Percentiles rank a stretch among this genome's conserved stretches.
Conservation (phyloP, 176 grass and related monocot species). For the Phragmites australis region DNA sequence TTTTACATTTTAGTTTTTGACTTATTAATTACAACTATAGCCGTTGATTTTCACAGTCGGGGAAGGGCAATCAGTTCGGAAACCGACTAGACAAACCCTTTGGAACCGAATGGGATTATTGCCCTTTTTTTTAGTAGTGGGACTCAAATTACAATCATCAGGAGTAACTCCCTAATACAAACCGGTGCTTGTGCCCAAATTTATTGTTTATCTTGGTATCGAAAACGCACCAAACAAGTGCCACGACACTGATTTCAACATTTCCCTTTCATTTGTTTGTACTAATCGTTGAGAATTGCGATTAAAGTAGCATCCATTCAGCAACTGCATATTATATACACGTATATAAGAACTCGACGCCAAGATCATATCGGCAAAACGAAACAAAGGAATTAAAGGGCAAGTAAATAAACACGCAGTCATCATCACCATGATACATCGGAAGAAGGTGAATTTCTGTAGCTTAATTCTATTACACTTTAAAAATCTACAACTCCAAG, state of each 20-base stretch:
- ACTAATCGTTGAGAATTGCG: not conserved
- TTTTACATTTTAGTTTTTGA: no score
- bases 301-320: not conserved
- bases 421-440: not conserved
- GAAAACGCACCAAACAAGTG: not conserved
- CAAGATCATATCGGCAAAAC: conserved; percentile 1
- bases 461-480: not conserved
- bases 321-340: not conserved
- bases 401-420: not conserved
- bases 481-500: not conserved
- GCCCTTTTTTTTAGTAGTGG: no score
- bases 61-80: no score
- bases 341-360: not conserved
- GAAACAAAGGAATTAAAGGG: not conserved
- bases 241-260: not conserved
- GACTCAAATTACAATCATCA: no score
- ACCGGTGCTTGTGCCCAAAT: no score
- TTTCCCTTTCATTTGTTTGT: no score
- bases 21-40: no score
- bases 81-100: no score
- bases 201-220: not conserved
- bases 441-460: not conserved
- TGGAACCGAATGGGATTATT: no score
- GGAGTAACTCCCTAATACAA: no score
- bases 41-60: no score